Evolutionary conservation across 441 rosid species (phyloP), one percentile per base, ranked within the genome.

Genomic region (Adansonia gregorii): DNA sequence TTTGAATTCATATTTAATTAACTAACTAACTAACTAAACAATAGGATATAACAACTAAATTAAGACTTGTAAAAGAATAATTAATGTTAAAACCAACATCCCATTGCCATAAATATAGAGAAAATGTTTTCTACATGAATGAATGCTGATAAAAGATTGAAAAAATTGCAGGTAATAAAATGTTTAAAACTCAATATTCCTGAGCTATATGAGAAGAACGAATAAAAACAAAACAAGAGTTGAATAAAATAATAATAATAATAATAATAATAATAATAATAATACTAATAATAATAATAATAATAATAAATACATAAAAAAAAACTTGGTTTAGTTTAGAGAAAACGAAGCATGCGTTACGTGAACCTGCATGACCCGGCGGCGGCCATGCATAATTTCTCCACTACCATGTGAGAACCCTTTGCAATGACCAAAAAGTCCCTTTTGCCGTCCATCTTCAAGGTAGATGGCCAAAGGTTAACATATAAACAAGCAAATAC

Each of bases 281-380:
- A 35, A 35, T 35, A 35, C n/a, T 17, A 48, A 48, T 10, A 12
- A 12, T 0, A 0, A 0, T 20, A 35, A 35, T 35, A 35, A 35
- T 35, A 35, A 35, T 35, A 35, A 35, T 35, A 35, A 35, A 35
- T 35, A 3, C 39, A 35, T 35, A 27, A 35, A 35, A 35, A 6
- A 39, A 17, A 31, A 12, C 24, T 6, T 1, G 20, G n/a, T 20
- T 15, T 65, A 0, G 22, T 39, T n/a, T 0, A 10, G 14, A 10
- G 2, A 22, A 59, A 59, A 46, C 20, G 54, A 45, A 67, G 54
- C 72, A 46, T 46, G 72, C 9, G 59, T 31, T 78, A 78, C 85
- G 87, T 82, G 83, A 58, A 55, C 72, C 12, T 80, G 83, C 85
- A 82, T 75, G 80, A 71, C 41, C 8, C 58, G 63, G 76, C 76